Conservation (phyloP, 1,284 basidiomycete genomes). For the Heterobasidion parviporum region DNA sequence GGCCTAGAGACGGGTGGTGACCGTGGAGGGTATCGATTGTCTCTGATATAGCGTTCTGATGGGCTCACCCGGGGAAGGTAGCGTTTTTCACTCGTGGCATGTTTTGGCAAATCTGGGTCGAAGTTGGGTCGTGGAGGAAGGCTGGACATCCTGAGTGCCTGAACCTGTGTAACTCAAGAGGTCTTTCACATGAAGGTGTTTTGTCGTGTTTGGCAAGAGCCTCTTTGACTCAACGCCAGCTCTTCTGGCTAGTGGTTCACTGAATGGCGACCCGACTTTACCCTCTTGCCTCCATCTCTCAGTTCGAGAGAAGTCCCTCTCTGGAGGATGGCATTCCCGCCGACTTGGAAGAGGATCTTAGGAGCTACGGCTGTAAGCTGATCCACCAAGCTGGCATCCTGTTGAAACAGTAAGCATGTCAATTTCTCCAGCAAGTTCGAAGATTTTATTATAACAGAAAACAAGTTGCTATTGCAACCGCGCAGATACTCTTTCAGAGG, state of each 20-base stretch:
- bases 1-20: not conserved
- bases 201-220: constrained; percentile 1
- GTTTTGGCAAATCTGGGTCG: constrained; percentile 13
- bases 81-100: constrained; percentile 15
- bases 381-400: constrained; percentile 93
- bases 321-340: constrained; percentile 71
- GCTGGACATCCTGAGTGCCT: not conserved
- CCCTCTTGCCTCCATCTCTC: constrained; percentile 76
- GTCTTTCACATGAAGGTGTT: not conserved
- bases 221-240: not conserved
- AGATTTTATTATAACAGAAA: constrained; percentile 49
- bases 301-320: constrained; percentile 78
- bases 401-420: constrained; percentile 65
- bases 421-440: constrained; percentile 3
- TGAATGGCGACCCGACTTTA: constrained; percentile 58
- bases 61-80: not conserved
- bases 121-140: constrained; percentile 28
- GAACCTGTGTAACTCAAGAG: constrained; percentile 3
- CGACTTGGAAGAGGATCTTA: constrained; percentile 79
- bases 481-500: constrained; percentile 92
- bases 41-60: not conserved
- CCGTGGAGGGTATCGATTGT: not conserved
- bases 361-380: constrained; percentile 84
- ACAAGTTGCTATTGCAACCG: constrained; percentile 93
- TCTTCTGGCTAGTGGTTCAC: not conserved